Conservation (phyloP, 305 asterid genomes). For the Solanum chacoense region DNA sequence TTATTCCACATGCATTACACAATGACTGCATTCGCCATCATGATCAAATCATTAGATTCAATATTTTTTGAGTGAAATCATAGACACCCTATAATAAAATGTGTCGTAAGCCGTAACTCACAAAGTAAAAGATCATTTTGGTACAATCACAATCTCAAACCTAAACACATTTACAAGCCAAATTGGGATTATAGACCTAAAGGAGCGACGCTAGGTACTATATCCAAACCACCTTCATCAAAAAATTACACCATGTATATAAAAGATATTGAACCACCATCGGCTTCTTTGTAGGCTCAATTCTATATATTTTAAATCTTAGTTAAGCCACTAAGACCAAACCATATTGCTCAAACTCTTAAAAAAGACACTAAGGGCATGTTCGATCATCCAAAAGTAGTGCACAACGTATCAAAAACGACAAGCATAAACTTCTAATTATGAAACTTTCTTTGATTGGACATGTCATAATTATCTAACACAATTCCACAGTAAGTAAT, state of each 20-base stretch:
- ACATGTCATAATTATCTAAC: background rate
- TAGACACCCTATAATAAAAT: background rate
- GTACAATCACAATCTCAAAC: background rate
- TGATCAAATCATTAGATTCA: background rate
- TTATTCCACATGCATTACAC: constrained; percentile 94
- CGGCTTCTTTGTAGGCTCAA: background rate
- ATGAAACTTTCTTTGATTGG: background rate
- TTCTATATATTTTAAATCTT: background rate
- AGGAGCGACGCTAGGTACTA: background rate
- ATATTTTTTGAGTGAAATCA: background rate
- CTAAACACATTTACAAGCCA: background rate
- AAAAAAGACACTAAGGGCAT: background rate
- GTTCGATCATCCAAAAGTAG: background rate
- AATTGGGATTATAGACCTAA: background rate
- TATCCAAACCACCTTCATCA: background rate
- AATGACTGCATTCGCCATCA: constrained; percentile 44
- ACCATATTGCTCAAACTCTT: background rate
- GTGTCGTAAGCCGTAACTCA: background rate
- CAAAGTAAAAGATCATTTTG: background rate
- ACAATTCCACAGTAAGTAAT: background rate
- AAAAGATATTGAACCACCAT: background rate
- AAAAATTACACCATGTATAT: background rate
- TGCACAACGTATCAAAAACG: background rate
- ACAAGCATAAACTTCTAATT: background rate
- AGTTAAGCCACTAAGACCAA: background rate